Base-by-base conservation (phyloP, 768 basidiomycete species). In the Lactarius akahatsu region DNA sequence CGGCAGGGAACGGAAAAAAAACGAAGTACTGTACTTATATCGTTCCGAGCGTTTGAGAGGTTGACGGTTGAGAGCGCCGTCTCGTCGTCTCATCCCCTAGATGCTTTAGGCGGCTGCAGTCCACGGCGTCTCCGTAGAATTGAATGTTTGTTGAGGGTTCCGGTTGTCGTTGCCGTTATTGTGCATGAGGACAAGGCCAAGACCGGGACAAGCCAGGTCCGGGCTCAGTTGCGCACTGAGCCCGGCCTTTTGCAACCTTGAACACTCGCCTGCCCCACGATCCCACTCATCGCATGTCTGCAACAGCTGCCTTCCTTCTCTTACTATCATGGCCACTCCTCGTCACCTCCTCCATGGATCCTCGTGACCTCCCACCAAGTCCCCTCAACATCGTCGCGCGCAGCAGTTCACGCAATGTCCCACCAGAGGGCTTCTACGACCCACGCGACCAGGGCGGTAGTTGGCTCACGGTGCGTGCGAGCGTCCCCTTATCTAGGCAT, bases 391-490 rank as follows among this genome's bases (percentile, higher is more conserved):
- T 50, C 23, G 50, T 13, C 50, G 50, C 72, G 65, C 73, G 64
- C 45, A 43, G 16, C 40, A 64, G 40, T 34, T 54, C 47, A 15
- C 64, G 64, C 20, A 72, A 70, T 66, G 71, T 84, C 16, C 84
- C 87, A 4, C 66, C 80, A 8, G 72, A 75, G 50, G 91, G 90
- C 3, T 94, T 82, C 73, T 87, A 83, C 69, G 78, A 83, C 66
- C 90, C 91, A 1, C 62, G 73, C 9, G 71, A 76, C 11, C 77
- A 73, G 43, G 89, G 90, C 6, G 93, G 93, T 0, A 81, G 80
- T 65, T 84, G 89, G 84, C 77, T 93, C 3, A 89, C 90, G 23
- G 92, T 93, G 70, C 64, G 90, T 73, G 45, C 30, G 30, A 65
- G 2, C 36, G n/a, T 52, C 50, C 32, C 13, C 36, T 59, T 59